These are phyloP conservation scores for Suillus decipiens DNA, from an alignment of 768 basidiomycete species.

Conservation along the genomic window DNA sequence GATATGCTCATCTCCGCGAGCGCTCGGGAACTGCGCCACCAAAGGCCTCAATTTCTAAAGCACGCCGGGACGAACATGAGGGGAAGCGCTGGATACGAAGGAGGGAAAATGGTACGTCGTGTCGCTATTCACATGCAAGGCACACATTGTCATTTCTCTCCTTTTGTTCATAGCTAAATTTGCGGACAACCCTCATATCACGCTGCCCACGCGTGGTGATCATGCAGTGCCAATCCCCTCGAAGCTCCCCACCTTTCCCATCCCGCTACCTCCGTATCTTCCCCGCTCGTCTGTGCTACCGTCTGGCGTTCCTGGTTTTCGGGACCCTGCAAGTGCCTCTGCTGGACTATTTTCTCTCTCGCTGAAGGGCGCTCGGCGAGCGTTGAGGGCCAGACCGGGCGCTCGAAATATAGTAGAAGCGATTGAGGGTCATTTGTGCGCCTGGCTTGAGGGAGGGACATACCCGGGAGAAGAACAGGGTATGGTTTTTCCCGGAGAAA, in stretches of 20 bases:
- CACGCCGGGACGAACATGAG: constrained; percentile 61
- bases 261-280: constrained; percentile 72
- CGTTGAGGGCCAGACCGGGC: constrained; percentile 53
- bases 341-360: constrained; percentile 79
- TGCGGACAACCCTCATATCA: constrained; percentile 70
- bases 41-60: constrained; percentile 34
- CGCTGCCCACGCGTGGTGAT: constrained; percentile 61
- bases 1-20: constrained; percentile 54
- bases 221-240: constrained; percentile 45
- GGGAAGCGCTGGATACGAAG: constrained; percentile 79
- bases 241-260: constrained; percentile 65
- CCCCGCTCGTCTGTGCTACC: constrained; percentile 61
- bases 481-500: constrained; percentile 40
- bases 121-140: background rate
- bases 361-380: constrained; percentile 71
- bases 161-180: constrained; percentile 55
- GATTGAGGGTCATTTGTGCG: constrained; percentile 60
- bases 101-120: constrained; percentile 69
- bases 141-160: constrained; percentile 10
- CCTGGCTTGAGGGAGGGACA: constrained; percentile 67
- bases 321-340: constrained; percentile 57
- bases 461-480: constrained; percentile 52
- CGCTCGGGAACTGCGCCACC: constrained; percentile 13
- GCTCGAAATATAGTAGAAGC: constrained; percentile 66
- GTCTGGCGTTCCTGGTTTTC: constrained; percentile 37